Percentiles rank a stretch among this genome's conserved stretches.
Conservation (phyloP, 2,329 filamentous ascomycete species). For the Ascochyta viciae-villosae region DNA sequence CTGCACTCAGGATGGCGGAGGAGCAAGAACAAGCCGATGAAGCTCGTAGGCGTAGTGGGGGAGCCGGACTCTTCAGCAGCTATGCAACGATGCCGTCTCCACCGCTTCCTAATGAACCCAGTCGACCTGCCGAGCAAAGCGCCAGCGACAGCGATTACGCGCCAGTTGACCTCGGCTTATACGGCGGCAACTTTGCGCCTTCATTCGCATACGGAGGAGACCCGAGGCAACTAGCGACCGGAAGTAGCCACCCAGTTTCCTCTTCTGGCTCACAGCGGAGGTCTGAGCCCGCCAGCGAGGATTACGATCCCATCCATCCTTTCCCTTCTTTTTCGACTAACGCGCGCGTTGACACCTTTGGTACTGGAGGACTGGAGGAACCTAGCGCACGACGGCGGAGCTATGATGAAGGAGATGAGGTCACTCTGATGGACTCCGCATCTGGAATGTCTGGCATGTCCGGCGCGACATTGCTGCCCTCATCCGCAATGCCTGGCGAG, state of each 20-base stretch:
- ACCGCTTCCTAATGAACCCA: slow-evolving; percentile 49
- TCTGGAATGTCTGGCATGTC: slow-evolving; percentile 32
- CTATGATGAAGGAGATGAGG: slow-evolving; percentile 92
- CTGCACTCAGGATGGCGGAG: slow-evolving; percentile 84
- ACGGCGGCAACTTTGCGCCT: slow-evolving; percentile 74
- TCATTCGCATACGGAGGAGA: slow-evolving; percentile 67
- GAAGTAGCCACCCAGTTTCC: slow-evolving; percentile 50
- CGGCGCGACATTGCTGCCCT: slow-evolving; percentile 34
- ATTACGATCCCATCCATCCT: slow-evolving; percentile 60
- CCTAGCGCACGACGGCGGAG: slow-evolving; percentile 77
- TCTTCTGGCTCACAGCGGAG: slow-evolving; percentile 55
- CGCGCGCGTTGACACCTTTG: slow-evolving; percentile 83
- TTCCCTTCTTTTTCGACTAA: slow-evolving; percentile 64
- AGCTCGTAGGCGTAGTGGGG: slow-evolving; percentile 65
- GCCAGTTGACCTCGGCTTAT: slow-evolving; percentile 73
- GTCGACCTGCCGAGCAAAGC: slow-evolving; percentile 28
- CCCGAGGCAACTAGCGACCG: slow-evolving; percentile 50
- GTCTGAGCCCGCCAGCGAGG: slow-evolving; percentile 53
- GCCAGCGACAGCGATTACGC: slow-evolving; percentile 74
- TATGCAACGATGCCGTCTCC: slow-evolving; percentile 52
- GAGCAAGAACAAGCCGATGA: slow-evolving; percentile 71
- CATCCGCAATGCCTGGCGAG: slow-evolving; percentile 58
- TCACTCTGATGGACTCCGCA: slow-evolving; percentile 51
- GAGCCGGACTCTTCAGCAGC: slow-evolving; percentile 59
- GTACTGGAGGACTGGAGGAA: slow-evolving; percentile 86